Base-by-base conservation (phyloP, 2,329 filamentous ascomycete species). In the Pseudocercospora cruenta region DNA sequence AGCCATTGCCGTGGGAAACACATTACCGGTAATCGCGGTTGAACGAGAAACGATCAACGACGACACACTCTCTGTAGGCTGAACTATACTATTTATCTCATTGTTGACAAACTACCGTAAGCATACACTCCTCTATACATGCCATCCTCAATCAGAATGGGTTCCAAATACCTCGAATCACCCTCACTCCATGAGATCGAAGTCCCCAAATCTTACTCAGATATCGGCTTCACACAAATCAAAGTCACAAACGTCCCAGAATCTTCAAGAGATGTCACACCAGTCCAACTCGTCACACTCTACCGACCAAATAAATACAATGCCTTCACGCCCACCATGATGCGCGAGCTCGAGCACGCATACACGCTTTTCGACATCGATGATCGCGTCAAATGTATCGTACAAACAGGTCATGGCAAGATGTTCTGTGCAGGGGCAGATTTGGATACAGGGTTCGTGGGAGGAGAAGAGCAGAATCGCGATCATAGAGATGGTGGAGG, bases 311-410 rank as follows among this genome's bases (percentile, higher is more conserved):
- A 80, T 10, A 87, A 87, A 66, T 83, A 88, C 79, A 92, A 92
- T 83, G 89, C 88, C 67, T 91, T 92, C 78, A 91, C 88, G 2
- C 80, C 83, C 21, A 81, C 78, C 14, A 91, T 92, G 88, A 85
- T 85, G 72, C 73, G 78, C 16, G 88, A 90, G 71, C 81, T 92
- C 31, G 83, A 87, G 65, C 70, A 78, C 2, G 86, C 85, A 12
- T 85, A 84, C 69, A 75, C 72, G 60, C 80, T 83, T 71, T 82
- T 87, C 72, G 83, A 86, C 67, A 76, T 82, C 24, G 85, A 88
- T 66, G 81, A 85, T 61, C 80, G 85, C 5, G 85, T 87, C 26
- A 85, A 84, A 69, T 83, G 80, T 58, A 76, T 87, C 22, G 82
- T 88, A 1, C 75, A 87, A n/a, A 87, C 85, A 0, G 85, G 84